These are phyloP conservation scores for Astragalus glycyphyllos DNA, from an alignment of 306 rosid genomes.

Conservation along the genomic window DNA sequence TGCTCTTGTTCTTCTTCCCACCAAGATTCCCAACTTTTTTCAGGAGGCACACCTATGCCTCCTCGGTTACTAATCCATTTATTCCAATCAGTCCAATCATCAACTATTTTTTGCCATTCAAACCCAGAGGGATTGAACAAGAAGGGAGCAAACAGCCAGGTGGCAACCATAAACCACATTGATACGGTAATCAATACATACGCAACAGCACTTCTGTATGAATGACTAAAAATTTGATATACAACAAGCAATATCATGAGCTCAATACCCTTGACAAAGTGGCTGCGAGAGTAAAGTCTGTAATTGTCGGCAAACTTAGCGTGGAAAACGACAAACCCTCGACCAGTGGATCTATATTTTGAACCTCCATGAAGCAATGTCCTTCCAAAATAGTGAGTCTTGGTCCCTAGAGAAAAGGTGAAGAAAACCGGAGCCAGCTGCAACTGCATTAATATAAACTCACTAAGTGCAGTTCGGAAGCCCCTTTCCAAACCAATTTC, in stretches of 20 bases:
- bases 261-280: slow-evolving; percentile 64
- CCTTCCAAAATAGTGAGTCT: slow-evolving; percentile 63
- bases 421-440: slow-evolving; percentile 63
- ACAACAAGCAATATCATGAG: slow-evolving; percentile 55
- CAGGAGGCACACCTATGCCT: slow-evolving; percentile 59
- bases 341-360: slow-evolving; percentile 59
- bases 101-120: slow-evolving; percentile 65
- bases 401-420: slow-evolving; percentile 60
- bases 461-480: slow-evolving; percentile 59
- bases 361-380: slow-evolving; percentile 64
- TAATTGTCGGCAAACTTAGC: slow-evolving; percentile 62
- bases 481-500: slow-evolving; percentile 68
- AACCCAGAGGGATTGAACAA: slow-evolving; percentile 62
- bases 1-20: slow-evolving; percentile 67
- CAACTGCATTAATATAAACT: slow-evolving; percentile 58
- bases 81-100: slow-evolving; percentile 67
- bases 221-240: slow-evolving; percentile 54
- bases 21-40: slow-evolving; percentile 67
- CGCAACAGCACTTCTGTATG: slow-evolving; percentile 47
- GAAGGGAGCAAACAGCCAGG: slow-evolving; percentile 65
- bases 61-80: slow-evolving; percentile 64
- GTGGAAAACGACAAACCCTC: slow-evolving; percentile 64
- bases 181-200: slow-evolving; percentile 57
- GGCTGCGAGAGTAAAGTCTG: slow-evolving; percentile 62
- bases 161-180: slow-evolving; percentile 64